Evolutionary conservation across 2,329 filamentous ascomycete species (phyloP), one percentile per base, ranked within the genome.

Genomic region (Hawksworthiomyces lignivorus): DNA sequence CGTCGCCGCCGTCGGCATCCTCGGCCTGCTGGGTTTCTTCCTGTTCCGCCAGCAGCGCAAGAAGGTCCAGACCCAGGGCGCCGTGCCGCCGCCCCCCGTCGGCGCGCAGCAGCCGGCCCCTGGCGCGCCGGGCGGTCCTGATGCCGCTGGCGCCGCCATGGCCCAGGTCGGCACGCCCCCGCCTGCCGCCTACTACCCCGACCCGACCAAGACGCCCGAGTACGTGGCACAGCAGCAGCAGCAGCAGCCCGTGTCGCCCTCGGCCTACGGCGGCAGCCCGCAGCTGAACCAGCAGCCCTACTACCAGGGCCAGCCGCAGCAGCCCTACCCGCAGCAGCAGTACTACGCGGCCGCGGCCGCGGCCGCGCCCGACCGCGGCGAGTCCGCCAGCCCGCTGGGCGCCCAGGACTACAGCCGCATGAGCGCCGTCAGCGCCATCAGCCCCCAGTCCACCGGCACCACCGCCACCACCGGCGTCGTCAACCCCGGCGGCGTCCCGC

Each of bases 1-100:
- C 19, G 48, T 60, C 1, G 59, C 42, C 18, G 59, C 47, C 10
- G 31, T 63, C 15, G 58, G 48, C 17, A 15, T 48, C 7, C 24
- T 48, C 12, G 45, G 11, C n/a, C 32, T 56, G 17, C 53, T 42
- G 32, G 47, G 55, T 40, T 52, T 57, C 43, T 50, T 56, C 33
- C 28, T 63, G 17, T 41, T 56, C 19, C 20, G 19, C 36, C 18
- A 33, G 12, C 10, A 22, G 28, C 40, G 43, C 35, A 46, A 46
- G n/a, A 38, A 39, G 17, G 26, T 14, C 14, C n/a, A 9, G 26
- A 22, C 22, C 17, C 21, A 32, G 33, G 24, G 24, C 8, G 22
- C 19, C 12, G 31, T 22, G 8, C 8, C 31, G 14, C n/a, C 8
- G n/a, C 22, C 26, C 26, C n/a, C n/a, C n/a, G n/a, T n/a, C n/a